Percentiles rank a stretch among this genome's conserved stretches.
Conservation (phyloP, 2,329 filamentous ascomycete genomes). For the Basipetospora chlamydospora region DNA sequence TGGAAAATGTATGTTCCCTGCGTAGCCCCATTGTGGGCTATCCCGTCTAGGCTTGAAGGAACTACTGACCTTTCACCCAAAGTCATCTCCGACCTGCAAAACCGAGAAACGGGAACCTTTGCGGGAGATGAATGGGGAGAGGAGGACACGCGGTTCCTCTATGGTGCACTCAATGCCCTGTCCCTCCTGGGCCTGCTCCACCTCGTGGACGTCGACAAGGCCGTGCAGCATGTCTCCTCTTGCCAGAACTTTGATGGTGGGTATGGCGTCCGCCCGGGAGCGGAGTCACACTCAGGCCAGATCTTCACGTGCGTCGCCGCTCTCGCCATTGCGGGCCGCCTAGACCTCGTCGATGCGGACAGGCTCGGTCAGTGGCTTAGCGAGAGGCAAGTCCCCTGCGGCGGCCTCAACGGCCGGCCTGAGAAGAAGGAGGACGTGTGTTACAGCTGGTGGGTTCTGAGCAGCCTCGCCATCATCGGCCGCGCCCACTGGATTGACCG, state of each 20-base stretch:
- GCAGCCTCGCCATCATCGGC: constrained; percentile 78
- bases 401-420: constrained; percentile 83
- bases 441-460: constrained; percentile 98
- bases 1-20: constrained; percentile 57
- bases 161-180: constrained; percentile 76
- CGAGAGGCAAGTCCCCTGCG: constrained; percentile 75
- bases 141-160: constrained; percentile 87
- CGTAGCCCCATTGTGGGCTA: neutral
- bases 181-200: constrained; percentile 65
- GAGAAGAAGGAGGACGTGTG: constrained; percentile 96
- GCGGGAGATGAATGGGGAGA: constrained; percentile 94
- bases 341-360: constrained; percentile 72
- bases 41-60: neutral
- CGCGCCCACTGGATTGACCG: constrained; percentile 88
- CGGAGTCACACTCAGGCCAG: constrained; percentile 89
- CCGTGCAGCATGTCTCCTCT: constrained; percentile 61
- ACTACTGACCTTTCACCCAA: constrained; percentile 4
- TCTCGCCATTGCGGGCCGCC: constrained; percentile 64
- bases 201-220: constrained; percentile 64
- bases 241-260: constrained; percentile 93
- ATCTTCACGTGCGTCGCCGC: constrained; percentile 90
- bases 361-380: constrained; percentile 81
- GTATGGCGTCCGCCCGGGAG: constrained; percentile 77
- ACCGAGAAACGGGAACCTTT: constrained; percentile 71
- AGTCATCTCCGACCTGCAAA: constrained; percentile 74